Evolutionary conservation across 495 filamentous ascomycete genomes (phyloP), one percentile per base, ranked within the genome.

Genomic region (Neurospora tetrasperma): DNA sequence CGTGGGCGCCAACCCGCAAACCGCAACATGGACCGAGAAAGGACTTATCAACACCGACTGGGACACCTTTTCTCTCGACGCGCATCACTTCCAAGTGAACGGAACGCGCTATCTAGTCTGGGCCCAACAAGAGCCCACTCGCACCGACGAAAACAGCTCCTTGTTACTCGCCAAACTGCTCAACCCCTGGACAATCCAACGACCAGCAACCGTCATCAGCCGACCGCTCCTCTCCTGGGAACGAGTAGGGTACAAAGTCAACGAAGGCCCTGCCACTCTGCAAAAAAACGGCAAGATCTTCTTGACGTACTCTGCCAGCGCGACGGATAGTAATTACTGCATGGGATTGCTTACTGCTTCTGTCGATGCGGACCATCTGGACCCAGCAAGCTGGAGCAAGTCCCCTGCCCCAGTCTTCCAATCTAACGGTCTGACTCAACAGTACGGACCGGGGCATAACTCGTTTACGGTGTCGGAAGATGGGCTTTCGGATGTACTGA

Each of bases 401-500:
- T 39, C 71, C 0, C 71, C 12, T n/a, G 59, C 2, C 2, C 76
- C 78, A 18, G 38, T 79, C 44, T 78, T 79, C 81, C 4, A 84
- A 86, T 71, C 43, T 0, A 46, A 46, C n/a, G 0, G 0, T 6
- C 6, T 9, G 8, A 85, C 86, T 3, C 73, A 76, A 16, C 85
- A 87, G 76, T 86, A 83, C 59, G 87, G 87, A 3, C 84, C 87
- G 0, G 87, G 86, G 1, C 86, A 88, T 69, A 88, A 89, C 75
- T 79, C 80, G 18, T 86, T 87, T 76, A 85, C 85, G 71, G 71
- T 75, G 8, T 84, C 83, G 31, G 86, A 87, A 11, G 85, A 88
- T 73, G 84, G 82, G 3, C 78, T 76, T 3, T 79, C 85, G 75
- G 84, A 83, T 38, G 83, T 86, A 78, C 85, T 83, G 71, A 83